These are phyloP conservation scores for Talaromyces sp. DNA, from an alignment of 2,329 filamentous ascomycete species.

Conservation along the genomic window DNA sequence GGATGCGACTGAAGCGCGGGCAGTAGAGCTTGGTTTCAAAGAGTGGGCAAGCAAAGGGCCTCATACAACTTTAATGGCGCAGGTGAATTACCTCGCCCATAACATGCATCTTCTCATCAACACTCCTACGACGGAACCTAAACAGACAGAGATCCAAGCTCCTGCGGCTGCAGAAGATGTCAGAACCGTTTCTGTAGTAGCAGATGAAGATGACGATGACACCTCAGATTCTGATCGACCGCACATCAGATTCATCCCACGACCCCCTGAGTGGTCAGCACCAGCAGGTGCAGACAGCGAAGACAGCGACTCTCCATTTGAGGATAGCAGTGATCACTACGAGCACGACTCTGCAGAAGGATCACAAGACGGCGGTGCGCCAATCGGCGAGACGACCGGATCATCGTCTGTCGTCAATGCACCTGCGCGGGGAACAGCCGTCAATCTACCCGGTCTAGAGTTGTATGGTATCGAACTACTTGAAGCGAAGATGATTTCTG, in stretches of 20 bases:
- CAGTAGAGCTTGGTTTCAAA: slow-evolving; percentile 63
- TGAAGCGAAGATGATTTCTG: slow-evolving; percentile 61
- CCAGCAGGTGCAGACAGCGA: slow-evolving; percentile 27
- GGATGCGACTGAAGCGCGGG: slow-evolving; percentile 56
- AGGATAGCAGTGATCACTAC: slow-evolving; percentile 28
- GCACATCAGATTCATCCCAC: slow-evolving; percentile 68
- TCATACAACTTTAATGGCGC: slow-evolving; percentile 64
- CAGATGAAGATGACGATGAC: neutral
- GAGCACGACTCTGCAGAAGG: slow-evolving; percentile 47
- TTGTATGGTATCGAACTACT: slow-evolving; percentile 73
- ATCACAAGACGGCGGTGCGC: slow-evolving; percentile 41
- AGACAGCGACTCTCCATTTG: slow-evolving; percentile 31
- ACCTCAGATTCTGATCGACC: slow-evolving; percentile 45
- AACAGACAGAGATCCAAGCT: neutral
- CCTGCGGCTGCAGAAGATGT: neutral
- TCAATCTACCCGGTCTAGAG: slow-evolving; percentile 74
- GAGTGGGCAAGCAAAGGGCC: slow-evolving; percentile 55
- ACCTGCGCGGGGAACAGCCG: slow-evolving; percentile 65
- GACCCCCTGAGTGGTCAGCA: slow-evolving; percentile 71
- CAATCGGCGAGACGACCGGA: slow-evolving; percentile 22
- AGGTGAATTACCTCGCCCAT: slow-evolving; percentile 69
- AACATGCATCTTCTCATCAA: slow-evolving; percentile 66
- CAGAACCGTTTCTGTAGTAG: neutral
- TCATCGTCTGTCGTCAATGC: slow-evolving; percentile 34
- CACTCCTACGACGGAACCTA: slow-evolving; percentile 37